Conservation (phyloP, 371 early-diverging fungal genomes). For the Polyrhizophydium stewartii region DNA sequence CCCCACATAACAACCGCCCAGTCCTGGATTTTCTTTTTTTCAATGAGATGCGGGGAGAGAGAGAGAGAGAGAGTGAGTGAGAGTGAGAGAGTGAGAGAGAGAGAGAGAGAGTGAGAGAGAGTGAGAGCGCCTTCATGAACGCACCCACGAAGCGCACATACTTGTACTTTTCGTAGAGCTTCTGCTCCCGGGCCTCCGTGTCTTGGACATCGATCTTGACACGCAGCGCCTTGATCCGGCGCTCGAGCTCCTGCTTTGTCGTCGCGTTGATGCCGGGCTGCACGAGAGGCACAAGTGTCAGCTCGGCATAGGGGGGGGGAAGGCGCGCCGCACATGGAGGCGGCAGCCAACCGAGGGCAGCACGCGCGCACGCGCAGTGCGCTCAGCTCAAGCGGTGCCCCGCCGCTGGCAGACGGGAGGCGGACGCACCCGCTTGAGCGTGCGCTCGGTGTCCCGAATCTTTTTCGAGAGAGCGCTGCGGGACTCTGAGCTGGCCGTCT, state of each 20-base stretch:
- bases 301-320: not conserved
- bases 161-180: constrained; percentile 32
- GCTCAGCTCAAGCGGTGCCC: too few species aligned
- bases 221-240: constrained; percentile 25
- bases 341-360: constrained; percentile 3
- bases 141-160: constrained; percentile 39
- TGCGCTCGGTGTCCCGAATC: constrained; percentile 29
- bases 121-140: not conserved
- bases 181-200: constrained; percentile 15
- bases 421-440: too few species aligned
- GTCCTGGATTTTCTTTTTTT: too few species aligned
- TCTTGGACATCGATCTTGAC: constrained; percentile 12
- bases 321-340: not conserved
- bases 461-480: constrained; percentile 17
- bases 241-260: constrained; percentile 23
- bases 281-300: constrained; percentile 7
- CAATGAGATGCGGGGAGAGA: too few species aligned
- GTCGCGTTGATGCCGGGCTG: constrained; percentile 16
- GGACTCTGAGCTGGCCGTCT: constrained; percentile 2
- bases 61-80: too few species aligned
- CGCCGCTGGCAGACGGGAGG: too few species aligned
- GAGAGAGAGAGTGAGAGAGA: not conserved
- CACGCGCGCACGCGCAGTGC: too few species aligned
- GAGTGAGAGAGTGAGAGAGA: too few species aligned
- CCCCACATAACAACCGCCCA: too few species aligned